phyloP scores from a whole-genome alignment of 202 grass and related monocot genomes.

The Panicum virgatum region DNA sequence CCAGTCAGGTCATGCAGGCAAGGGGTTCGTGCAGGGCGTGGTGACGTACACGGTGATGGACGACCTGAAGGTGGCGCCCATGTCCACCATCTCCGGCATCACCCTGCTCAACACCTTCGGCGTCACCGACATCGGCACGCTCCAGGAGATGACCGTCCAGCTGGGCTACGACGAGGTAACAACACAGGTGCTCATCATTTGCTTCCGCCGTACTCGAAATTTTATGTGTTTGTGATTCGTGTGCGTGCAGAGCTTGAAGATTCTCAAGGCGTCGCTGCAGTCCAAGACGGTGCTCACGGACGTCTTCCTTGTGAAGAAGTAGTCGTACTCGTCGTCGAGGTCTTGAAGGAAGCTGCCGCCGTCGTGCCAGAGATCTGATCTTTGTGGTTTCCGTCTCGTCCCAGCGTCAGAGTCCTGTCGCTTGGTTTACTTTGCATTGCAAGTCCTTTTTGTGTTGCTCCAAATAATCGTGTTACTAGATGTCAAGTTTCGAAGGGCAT shows the following conservation, averaged over 20 bases:
- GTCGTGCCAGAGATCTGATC: neutral
- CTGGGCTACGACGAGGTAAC: conserved; percentile 33
- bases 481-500: neutral
- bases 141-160: conserved; percentile 29
- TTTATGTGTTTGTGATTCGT: neutral
- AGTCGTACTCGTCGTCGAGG: neutral
- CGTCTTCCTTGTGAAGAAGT: conserved; percentile 32
- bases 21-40: conserved; percentile 27
- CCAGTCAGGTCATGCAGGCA: neutral
- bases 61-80: conserved; percentile 29
- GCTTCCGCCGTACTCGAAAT: no score
- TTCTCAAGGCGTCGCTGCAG: conserved; percentile 40
- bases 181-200: no score
- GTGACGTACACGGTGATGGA: conserved; percentile 44
- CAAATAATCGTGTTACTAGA: neutral
- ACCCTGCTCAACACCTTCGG: conserved; percentile 30
- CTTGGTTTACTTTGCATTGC: neutral
- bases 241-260: conserved; percentile 30
- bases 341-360: neutral
- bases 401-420: no score
- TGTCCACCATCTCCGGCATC: conserved; percentile 45
- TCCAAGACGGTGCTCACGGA: conserved; percentile 45
- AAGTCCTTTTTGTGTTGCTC: no score
- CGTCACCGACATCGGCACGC: conserved; percentile 1
- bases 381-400: no score